Evolutionary conservation across 331 rosid species (phyloP), one percentile per base, ranked within the genome.

Genomic region (Cucumis variabilis): DNA sequence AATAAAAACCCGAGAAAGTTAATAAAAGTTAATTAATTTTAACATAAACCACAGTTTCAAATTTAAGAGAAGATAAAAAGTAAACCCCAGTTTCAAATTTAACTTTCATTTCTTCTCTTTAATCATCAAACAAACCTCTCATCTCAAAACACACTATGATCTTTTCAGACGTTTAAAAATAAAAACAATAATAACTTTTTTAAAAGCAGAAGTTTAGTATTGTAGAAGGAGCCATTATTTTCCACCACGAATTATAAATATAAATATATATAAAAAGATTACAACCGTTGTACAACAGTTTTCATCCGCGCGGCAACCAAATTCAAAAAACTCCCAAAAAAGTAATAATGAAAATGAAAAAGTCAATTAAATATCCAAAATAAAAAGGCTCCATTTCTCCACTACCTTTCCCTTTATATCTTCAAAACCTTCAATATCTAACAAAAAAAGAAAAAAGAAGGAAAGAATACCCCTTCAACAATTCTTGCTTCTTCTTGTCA

Each of bases 271-370:
- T 16, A 2, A 75, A 2, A 75, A 75, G 70, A 13, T 28, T 75
- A 82, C 78, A 89, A 89, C 97, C 97, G 99, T 94, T 96, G 80
- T 11, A 11, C 94, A 96, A 93, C 97, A 96, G 96, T 89, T 88
- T 88, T 60, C 87, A 87, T 85, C 82, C 92, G 98, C 92, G 98
- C 96, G 96, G 94, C 88, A 89, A 90, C 86, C 85, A 86, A 91
- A 90, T 93, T 96, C 97, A 91, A 96, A 96, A 19, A 86, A 83
- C 87, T 76, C 14, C 0, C 23, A 85, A 88, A 93, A 93, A 91
- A 91, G 90, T 24, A 44, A 87, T 88, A 58, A 66, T 23, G 69
- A 37, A 79, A 90, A 20, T 0, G 23, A 58, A 58, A 92, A 93
- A 90, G 95, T 88, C 72, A 91, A 92, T 88, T 87, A 87, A 87